These are phyloP conservation scores for Lentinus tigrinus DNA, from an alignment of 768 basidiomycete genomes.

Conservation along the genomic window DNA sequence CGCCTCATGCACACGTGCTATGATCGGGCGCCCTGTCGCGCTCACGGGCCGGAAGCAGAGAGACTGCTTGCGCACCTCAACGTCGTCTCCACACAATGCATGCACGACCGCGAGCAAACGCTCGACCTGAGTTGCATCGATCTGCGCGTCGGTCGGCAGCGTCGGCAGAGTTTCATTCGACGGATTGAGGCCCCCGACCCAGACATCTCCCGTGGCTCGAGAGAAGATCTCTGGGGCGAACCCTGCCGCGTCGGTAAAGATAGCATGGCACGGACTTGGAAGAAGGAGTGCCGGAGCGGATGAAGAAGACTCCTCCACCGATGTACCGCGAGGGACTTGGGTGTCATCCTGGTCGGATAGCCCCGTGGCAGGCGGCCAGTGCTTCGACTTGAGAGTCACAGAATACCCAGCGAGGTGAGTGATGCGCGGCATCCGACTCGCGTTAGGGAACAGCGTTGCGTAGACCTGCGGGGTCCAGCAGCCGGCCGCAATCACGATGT, in stretches of 20 bases:
- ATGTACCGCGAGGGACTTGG: neutral
- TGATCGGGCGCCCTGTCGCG: slow-evolving; percentile 30
- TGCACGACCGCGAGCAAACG: slow-evolving; percentile 16
- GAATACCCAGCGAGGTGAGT: slow-evolving; percentile 31
- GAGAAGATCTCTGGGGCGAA: slow-evolving; percentile 35
- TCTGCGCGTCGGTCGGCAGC: slow-evolving; percentile 20
- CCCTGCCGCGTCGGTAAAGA: slow-evolving; percentile 29
- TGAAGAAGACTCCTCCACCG: neutral
- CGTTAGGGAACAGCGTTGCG: slow-evolving; percentile 31
- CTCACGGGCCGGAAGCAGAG: slow-evolving; percentile 39
- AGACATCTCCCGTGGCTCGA: slow-evolving; percentile 29
- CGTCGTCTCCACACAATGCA: slow-evolving; percentile 19
- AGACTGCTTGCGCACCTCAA: slow-evolving; percentile 24
- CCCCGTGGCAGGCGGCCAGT: slow-evolving; percentile 19
- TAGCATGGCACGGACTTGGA: slow-evolving; percentile 27
- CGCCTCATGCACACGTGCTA: slow-evolving; percentile 28
- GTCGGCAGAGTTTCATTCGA: slow-evolving; percentile 23
- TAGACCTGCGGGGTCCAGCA: slow-evolving; percentile 37
- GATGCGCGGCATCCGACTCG: slow-evolving; percentile 27
- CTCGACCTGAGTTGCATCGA: slow-evolving; percentile 6
- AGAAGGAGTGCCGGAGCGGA: slow-evolving; percentile 2
- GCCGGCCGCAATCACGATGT: slow-evolving; percentile 35
- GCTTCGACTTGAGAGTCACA: slow-evolving; percentile 25
- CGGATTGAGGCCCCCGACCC: slow-evolving; percentile 33
- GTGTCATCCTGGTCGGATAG: neutral